Conservation (phyloP, 257 asterid species). For the Craterostigma plantagineum region DNA sequence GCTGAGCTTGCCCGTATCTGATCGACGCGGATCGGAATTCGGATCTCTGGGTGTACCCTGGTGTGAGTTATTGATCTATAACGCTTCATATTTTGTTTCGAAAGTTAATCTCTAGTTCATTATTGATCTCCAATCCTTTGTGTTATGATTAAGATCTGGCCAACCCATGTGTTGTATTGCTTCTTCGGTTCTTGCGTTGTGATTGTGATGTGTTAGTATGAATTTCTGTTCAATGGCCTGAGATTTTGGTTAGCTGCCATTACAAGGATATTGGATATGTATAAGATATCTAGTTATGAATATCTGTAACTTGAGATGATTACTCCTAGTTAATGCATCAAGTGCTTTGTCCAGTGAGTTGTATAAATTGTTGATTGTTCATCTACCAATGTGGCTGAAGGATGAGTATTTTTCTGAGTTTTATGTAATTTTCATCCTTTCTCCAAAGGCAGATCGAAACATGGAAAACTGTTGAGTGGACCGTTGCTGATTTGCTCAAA, state of each 20-base stretch:
- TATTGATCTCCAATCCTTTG: no score
- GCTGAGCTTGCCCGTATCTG: slow-evolving; percentile 32
- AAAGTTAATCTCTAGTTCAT: neutral
- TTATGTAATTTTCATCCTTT: slow-evolving; percentile 14
- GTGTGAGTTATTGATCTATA: slow-evolving; percentile 33
- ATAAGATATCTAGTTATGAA: no score
- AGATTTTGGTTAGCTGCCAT: no score
- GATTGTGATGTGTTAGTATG: no score
- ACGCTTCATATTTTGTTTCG: slow-evolving; percentile 3
- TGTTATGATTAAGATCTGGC: no score
- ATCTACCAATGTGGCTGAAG: neutral
- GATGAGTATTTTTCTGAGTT: neutral
- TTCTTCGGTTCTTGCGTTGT: no score
- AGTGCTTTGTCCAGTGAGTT: neutral
- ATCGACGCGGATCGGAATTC: slow-evolving; percentile 55
- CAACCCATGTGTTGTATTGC: no score
- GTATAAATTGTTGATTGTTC: no score
- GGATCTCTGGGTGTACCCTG: slow-evolving; percentile 90
- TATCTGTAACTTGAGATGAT: no score
- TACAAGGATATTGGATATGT: no score
- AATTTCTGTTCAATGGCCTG: no score
- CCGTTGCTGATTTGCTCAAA: slow-evolving; percentile 53
- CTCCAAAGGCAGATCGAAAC: slow-evolving; percentile 99
- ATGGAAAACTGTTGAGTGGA: slow-evolving; percentile 77
- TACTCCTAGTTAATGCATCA: no score